Evolutionary conservation across 805 yeast genomes (phyloP), one percentile per base, ranked within the genome.

Genomic region (Wickerhamiella dianesei): DNA sequence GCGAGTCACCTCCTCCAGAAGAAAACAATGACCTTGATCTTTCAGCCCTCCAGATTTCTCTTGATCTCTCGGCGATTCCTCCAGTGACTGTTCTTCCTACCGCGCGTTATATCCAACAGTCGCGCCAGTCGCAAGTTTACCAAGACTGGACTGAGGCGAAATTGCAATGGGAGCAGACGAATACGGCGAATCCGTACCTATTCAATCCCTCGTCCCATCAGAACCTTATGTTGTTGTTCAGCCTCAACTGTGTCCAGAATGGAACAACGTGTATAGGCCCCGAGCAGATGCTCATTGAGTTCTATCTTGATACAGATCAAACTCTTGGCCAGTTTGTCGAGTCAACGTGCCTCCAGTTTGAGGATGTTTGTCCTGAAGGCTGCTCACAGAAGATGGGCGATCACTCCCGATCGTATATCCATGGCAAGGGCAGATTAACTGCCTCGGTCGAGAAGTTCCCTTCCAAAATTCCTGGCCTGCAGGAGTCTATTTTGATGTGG

Each of bases 251-350:
- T 3, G 75, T 79, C 6, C 81, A 80, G 56, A 82, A 85, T 37
- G 82, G 94, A 0, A 86, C 94, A 0, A 96, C 96, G 0, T 92
- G 98, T 58, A 69, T 79, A 37, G 97, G 97, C 0, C 98, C 99
- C 0, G 85, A 77, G 47, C 69, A 78, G n/a, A 77, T 84, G 32
- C 76, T 79, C 1, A 80, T 88, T 43, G 96, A 88, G 51, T 94
- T 73, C 58, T 92, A 89, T 60, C 78, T 95, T 68, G 95, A 86
- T 43, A 83, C 80, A 48, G 98, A 94, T 61, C 80, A 82, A 59
- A 80, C 95, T 8, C 64, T 94, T 40, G 98, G 98, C 0, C 84
- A 83, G 56, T 86, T 80, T 54, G 76, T 92, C 40, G 96, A 94
- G 57, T 82, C 80, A 46, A 70, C 79, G 36, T 80, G 86, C 48